phyloP scores from a whole-genome alignment of 805 yeast genomes.

The Candida saitoana region DNA sequence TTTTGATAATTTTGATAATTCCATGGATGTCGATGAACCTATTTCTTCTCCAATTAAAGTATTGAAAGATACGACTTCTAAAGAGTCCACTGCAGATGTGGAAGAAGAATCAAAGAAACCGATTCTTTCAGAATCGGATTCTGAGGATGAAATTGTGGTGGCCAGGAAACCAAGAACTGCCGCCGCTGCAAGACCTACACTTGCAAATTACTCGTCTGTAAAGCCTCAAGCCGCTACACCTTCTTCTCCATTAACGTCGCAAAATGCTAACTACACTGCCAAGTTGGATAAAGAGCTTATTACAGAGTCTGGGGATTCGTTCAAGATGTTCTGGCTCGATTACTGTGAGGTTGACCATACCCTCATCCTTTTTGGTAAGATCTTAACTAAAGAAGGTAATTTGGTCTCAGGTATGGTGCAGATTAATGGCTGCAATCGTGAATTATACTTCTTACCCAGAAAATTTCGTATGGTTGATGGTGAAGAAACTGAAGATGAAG shows the following conservation, averaged over 20 bases:
- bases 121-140: constrained; percentile 19
- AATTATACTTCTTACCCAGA: constrained; percentile 75
- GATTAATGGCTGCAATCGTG: constrained; percentile 63
- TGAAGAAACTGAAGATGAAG: constrained; percentile 34
- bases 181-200: constrained; percentile 27
- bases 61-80: constrained; percentile 11
- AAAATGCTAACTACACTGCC: constrained; percentile 26
- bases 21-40: constrained; percentile 19
- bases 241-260: constrained; percentile 18
- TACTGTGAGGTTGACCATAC: constrained; percentile 71
- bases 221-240: constrained; percentile 25
- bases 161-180: constrained; percentile 49
- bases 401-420: constrained; percentile 75
- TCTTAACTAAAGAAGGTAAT: constrained; percentile 53
- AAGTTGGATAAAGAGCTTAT: constrained; percentile 27
- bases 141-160: constrained; percentile 57
- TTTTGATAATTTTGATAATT: constrained; percentile 22
- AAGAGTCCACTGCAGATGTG: constrained; percentile 4
- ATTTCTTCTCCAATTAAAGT: constrained; percentile 36
- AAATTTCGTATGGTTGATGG: constrained; percentile 39
- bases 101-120: constrained; percentile 5
- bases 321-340: constrained; percentile 88
- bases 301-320: constrained; percentile 35
- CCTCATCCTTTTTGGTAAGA: constrained; percentile 77
- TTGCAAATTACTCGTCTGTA: constrained; percentile 37